Conservation (phyloP, 768 basidiomycete species). For the Cyathus striatus region DNA sequence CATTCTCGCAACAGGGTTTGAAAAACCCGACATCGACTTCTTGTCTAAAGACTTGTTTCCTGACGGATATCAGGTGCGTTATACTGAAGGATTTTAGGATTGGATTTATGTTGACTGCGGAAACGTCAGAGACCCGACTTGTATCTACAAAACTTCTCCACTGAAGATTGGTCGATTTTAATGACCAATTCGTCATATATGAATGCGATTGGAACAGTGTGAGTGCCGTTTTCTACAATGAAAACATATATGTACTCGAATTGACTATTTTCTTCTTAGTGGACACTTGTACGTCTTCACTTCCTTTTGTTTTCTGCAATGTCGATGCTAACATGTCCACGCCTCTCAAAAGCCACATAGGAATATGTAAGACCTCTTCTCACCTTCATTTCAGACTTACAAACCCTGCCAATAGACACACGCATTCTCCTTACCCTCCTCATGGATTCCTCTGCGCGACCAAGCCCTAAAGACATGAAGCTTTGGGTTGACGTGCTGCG, state of each 20-base stretch:
- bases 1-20: slow-evolving; percentile 50
- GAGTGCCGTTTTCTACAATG: slow-evolving; percentile 11
- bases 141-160: slow-evolving; percentile 52
- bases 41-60: slow-evolving; percentile 45
- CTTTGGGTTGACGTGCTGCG: slow-evolving; percentile 51
- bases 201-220: slow-evolving; percentile 43
- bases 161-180: slow-evolving; percentile 47
- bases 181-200: slow-evolving; percentile 47
- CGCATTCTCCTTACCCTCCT: slow-evolving; percentile 45
- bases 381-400: not conserved
- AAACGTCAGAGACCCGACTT: slow-evolving; percentile 45
- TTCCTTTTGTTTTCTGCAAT: not conserved
- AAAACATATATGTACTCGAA: too few species aligned
- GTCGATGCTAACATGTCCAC: not conserved
- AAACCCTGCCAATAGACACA: slow-evolving; percentile 24
- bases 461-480: slow-evolving; percentile 44
- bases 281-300: slow-evolving; percentile 34
- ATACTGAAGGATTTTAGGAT: not conserved
- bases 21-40: slow-evolving; percentile 40
- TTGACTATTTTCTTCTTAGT: slow-evolving; percentile 18
- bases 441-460: slow-evolving; percentile 39
- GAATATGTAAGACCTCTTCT: slow-evolving; percentile 35
- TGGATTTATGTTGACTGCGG: not conserved
- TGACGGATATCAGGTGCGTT: slow-evolving; percentile 35
- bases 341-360: slow-evolving; percentile 37